phyloP scores from a whole-genome alignment of 352 stramenopile genomes.

The Phytophthora agathidicida region DNA sequence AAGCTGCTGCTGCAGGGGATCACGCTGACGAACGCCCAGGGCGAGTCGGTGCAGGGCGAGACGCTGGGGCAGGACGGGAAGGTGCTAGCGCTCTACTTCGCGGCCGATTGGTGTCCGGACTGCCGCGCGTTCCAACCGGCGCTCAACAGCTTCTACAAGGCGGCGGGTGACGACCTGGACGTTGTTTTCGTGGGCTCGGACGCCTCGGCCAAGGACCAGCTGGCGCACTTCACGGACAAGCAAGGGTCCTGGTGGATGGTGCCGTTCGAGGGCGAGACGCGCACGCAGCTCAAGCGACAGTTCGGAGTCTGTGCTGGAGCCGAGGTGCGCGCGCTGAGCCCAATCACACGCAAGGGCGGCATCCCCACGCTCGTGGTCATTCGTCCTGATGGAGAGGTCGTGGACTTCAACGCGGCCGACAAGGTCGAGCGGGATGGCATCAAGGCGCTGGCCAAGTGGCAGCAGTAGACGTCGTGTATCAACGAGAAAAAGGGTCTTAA shows the following conservation, averaged over 20 bases:
- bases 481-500: no score
- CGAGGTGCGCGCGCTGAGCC: conserved; percentile 59
- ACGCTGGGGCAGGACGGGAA: conserved; percentile 50
- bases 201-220: conserved; percentile 55
- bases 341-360: conserved; percentile 66
- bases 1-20: conserved; percentile 52
- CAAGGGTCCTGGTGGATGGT: conserved; percentile 81
- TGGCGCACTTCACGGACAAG: conserved; percentile 71
- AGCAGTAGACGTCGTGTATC: conserved; percentile 20
- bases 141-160: conserved; percentile 77
- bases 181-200: conserved; percentile 86
- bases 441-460: conserved; percentile 53
- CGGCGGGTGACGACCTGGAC: conserved; percentile 59
- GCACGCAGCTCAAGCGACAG: conserved; percentile 80
- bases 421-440: conserved; percentile 63
- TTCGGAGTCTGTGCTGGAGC: conserved; percentile 78
- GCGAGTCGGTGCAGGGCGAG: conserved; percentile 52
- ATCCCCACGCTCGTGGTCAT: conserved; percentile 85
- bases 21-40: conserved; percentile 61
- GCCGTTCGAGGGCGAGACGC: conserved; percentile 65
- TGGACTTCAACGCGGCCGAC: conserved; percentile 70
- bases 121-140: conserved; percentile 80
- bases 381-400: conserved; percentile 55
- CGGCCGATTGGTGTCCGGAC: conserved; percentile 84
- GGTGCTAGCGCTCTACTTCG: conserved; percentile 79